Evolutionary conservation across 257 asterid genomes (phyloP).

Genomic region (Scutellaria galericulata): DNA sequence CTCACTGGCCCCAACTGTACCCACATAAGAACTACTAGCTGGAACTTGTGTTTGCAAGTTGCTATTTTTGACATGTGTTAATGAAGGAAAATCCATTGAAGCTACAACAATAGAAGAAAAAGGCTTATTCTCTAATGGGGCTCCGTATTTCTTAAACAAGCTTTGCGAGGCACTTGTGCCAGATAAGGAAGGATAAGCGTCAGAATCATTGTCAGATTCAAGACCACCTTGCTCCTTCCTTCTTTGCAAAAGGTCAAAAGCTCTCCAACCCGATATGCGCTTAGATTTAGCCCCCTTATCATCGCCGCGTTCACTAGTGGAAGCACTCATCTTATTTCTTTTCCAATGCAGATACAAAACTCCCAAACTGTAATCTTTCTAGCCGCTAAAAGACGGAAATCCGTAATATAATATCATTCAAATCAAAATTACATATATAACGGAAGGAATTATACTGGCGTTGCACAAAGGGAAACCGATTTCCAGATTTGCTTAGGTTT

Average conservation of each 20-base stretch:
- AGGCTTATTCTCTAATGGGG: constrained; percentile 49
- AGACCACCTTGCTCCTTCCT: constrained; percentile 47
- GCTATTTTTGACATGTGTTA: constrained; percentile 16
- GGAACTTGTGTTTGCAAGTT: constrained; percentile 37
- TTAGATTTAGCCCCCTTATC: constrained; percentile 50
- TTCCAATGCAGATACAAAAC: constrained; percentile 1
- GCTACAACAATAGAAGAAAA: constrained; percentile 60
- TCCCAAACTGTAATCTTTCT: background rate
- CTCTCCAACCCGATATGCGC: constrained; percentile 79
- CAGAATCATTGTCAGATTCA: constrained; percentile 44
- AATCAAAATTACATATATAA: background rate
- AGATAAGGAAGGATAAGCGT: constrained; percentile 67
- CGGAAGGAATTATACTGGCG: background rate
- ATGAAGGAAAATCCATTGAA: constrained; percentile 46
- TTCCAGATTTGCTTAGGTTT: constrained; percentile 8
- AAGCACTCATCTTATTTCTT: constrained; percentile 43
- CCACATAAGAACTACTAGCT: constrained; percentile 29
- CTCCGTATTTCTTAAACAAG: constrained; percentile 31
- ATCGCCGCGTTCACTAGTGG: constrained; percentile 40
- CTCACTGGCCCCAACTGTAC: constrained; percentile 15
- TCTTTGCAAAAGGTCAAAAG: constrained; percentile 71
- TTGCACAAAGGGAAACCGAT: constrained; percentile 2
- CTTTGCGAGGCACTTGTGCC: constrained; percentile 32
- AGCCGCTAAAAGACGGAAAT: constrained; percentile 16
- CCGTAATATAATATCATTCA: background rate